Percentiles rank a stretch among this genome's conserved stretches.
Conservation (phyloP, 805 yeast species). For the Schizosaccharomyces cryophilus region DNA sequence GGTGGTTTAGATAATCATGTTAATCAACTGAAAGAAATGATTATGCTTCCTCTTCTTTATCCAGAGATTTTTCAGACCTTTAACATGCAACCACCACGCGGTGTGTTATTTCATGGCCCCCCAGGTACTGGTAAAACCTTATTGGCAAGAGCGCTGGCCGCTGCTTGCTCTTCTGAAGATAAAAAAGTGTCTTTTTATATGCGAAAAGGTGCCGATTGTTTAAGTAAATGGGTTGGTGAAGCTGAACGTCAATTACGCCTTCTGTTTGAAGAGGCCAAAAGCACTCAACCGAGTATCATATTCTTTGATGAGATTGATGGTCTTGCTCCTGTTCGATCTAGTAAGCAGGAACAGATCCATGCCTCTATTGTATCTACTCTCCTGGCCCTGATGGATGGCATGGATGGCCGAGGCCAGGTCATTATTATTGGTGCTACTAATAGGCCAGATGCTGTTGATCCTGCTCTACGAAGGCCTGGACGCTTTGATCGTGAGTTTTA, state of each 20-base stretch:
- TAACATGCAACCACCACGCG: conserved; percentile 85
- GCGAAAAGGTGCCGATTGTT: conserved; percentile 94
- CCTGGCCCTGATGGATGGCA: conserved; percentile 93
- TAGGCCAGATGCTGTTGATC: conserved; percentile 95
- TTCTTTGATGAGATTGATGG: conserved; percentile 88
- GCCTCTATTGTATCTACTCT: conserved; percentile 90
- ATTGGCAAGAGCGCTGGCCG: conserved; percentile 93
- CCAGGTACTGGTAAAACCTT: conserved; percentile 98
- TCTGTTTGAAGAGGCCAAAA: conserved; percentile 84
- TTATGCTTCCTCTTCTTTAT: conserved; percentile 69
- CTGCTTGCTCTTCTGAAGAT: conserved; percentile 68
- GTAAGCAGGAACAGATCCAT: conserved; percentile 94
- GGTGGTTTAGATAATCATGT: conserved; percentile 87
- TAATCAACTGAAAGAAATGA: conserved; percentile 88
- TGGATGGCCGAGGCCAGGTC: conserved; percentile 96
- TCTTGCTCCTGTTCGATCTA: conserved; percentile 91
- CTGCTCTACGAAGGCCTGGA: conserved; percentile 91
- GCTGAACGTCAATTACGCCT: conserved; percentile 85
- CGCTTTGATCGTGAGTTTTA: conserved; percentile 91
- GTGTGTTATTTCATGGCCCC: conserved; percentile 93
- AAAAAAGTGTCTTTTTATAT: conserved; percentile 83
- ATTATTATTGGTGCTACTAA: conserved; percentile 96
- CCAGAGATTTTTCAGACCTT: conserved; percentile 84
- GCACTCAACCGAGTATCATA: conserved; percentile 89
- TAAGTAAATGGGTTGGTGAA: conserved; percentile 97